phyloP scores from a whole-genome alignment of 148 eudicot genomes.

The Rhododendron kiyosumense region DNA sequence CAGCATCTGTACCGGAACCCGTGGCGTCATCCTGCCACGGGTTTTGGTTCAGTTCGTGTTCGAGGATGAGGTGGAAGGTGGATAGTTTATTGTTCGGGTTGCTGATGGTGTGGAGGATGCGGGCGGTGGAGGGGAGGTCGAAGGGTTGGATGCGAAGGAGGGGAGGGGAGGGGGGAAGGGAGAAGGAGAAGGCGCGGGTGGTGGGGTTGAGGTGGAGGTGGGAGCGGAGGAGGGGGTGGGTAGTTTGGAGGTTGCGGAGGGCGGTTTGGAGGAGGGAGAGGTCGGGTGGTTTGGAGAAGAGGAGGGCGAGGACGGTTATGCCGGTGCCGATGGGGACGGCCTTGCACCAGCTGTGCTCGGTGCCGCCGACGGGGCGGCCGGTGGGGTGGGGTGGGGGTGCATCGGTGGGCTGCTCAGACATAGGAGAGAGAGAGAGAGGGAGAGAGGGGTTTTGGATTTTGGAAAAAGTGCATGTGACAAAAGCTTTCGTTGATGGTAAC shows the following conservation, averaged over 20 bases:
- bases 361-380: conserved; percentile 44
- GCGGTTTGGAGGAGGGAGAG: conserved; percentile 34
- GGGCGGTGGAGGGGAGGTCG: conserved; percentile 38
- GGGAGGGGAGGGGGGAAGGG: conserved; percentile 25
- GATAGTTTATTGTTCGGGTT: conserved; percentile 1
- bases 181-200: conserved; percentile 35
- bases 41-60: conserved; percentile 59
- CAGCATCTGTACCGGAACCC: background rate
- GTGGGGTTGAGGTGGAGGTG: conserved; percentile 36
- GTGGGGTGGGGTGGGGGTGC: background rate
- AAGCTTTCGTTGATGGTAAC: background rate
- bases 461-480: background rate
- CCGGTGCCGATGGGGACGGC: conserved; percentile 87
- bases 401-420: background rate
- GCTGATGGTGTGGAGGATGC: conserved; percentile 16
- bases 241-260: conserved; percentile 48
- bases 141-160: conserved; percentile 24
- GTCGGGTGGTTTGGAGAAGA: conserved; percentile 39
- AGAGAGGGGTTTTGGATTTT: background rate
- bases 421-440: background rate
- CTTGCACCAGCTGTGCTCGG: conserved; percentile 81
- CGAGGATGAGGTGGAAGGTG: conserved; percentile 49
- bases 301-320: conserved; percentile 54
- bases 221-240: conserved; percentile 72
- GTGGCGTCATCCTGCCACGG: conserved; percentile 30